Percentiles rank a stretch among this genome's conserved stretches.
phyloP scores from a whole-genome alignment of 768 basidiomycete species.

The Nidularia pulvinata region DNA sequence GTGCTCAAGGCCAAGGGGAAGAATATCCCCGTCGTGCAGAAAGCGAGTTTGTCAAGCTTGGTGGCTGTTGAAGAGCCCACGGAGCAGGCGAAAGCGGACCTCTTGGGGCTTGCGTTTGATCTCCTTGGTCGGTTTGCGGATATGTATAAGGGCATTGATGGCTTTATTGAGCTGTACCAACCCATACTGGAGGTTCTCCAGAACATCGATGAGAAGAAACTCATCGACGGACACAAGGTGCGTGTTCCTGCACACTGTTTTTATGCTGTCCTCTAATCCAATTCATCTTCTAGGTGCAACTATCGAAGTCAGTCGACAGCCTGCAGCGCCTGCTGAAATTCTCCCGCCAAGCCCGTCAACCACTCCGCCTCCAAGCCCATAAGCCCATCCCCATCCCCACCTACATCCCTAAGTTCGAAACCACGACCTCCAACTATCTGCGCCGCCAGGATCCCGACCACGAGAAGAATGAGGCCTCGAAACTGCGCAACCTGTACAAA shows the following conservation, averaged over 20 bases:
- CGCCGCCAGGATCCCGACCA: slow-evolving; percentile 89
- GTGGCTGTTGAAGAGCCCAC: slow-evolving; percentile 28
- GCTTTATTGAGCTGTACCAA: slow-evolving; percentile 83
- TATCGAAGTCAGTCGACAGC: slow-evolving; percentile 44
- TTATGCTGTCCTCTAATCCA: neutral
- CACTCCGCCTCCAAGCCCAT: slow-evolving; percentile 87
- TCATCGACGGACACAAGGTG: slow-evolving; percentile 62
- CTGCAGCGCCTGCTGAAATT: slow-evolving; percentile 72
- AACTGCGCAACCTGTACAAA: slow-evolving; percentile 87
- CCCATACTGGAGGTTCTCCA: slow-evolving; percentile 66
- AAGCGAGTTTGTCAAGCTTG: slow-evolving; percentile 47
- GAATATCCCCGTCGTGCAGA: slow-evolving; percentile 32
- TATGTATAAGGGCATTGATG: slow-evolving; percentile 74
- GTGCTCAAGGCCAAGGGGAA: slow-evolving; percentile 40
- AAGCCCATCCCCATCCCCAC: slow-evolving; percentile 96
- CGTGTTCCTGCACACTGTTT: slow-evolving; percentile 6
- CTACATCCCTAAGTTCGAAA: slow-evolving; percentile 93
- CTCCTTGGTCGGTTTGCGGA: slow-evolving; percentile 72
- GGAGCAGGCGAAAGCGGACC: slow-evolving; percentile 73
- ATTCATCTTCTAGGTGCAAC: slow-evolving; percentile 36
- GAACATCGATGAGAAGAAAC: slow-evolving; percentile 39
- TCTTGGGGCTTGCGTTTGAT: slow-evolving; percentile 61
- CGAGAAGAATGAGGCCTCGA: slow-evolving; percentile 84
- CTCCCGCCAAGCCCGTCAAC: slow-evolving; percentile 67
- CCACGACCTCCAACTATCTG: slow-evolving; percentile 68